Percentiles rank a stretch among this genome's conserved stretches.
phyloP scores from a whole-genome alignment of 2,329 filamentous ascomycete genomes.

The Nemania sp. region DNA sequence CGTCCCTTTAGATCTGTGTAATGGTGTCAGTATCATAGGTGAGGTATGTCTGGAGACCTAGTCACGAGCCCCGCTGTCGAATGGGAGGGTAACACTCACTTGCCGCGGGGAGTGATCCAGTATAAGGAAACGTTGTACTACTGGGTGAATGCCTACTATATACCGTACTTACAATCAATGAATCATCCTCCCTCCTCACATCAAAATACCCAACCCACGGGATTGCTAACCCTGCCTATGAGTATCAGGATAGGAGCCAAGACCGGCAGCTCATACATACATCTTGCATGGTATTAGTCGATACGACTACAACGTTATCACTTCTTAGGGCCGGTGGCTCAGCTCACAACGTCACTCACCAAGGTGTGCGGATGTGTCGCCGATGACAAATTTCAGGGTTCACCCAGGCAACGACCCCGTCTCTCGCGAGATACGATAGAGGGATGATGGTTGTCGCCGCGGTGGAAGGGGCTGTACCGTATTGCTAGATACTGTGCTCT shows the following conservation, averaged over 20 bases:
- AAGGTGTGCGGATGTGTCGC: neutral
- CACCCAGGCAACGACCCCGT: neutral
- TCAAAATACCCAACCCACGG: conserved; percentile 38
- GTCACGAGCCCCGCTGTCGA: conserved; percentile 30
- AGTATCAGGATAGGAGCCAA: neutral
- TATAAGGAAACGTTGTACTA: conserved; percentile 7
- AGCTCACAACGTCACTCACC: neutral
- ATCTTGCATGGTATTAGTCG: conserved; percentile 1
- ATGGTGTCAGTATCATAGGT: conserved; percentile 10
- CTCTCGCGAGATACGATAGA: neutral
- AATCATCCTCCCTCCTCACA: neutral
- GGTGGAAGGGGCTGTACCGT: neutral
- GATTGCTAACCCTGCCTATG: conserved; percentile 20
- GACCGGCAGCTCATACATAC: neutral
- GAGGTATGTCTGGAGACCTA: conserved; percentile 29
- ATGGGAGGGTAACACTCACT: conserved; percentile 26
- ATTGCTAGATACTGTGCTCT: conserved; percentile 3
- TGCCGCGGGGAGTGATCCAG: neutral
- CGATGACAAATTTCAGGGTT: neutral
- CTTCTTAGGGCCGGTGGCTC: neutral
- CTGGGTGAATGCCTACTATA: neutral
- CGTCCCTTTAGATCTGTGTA: conserved; percentile 4
- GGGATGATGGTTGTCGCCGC: neutral
- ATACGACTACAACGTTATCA: conserved; percentile 21
- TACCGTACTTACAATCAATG: too few species aligned